phyloP scores from a whole-genome alignment of 2,329 filamentous ascomycete species.

The Trichoderma aggressivum region DNA sequence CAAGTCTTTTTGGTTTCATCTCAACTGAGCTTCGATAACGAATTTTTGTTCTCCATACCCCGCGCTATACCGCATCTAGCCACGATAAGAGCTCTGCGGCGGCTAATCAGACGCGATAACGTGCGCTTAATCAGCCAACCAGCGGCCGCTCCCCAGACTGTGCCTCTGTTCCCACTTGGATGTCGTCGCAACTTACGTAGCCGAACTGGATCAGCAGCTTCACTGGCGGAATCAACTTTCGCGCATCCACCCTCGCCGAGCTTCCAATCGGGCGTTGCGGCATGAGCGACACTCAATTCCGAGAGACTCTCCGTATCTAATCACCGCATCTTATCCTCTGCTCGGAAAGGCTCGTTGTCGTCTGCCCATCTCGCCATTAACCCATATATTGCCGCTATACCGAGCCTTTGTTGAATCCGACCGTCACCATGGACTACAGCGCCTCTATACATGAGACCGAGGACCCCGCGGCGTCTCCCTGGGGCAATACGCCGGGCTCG shows the following conservation, averaged over 20 bases:
- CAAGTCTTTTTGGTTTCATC: neutral
- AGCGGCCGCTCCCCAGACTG: slow-evolving; percentile 3
- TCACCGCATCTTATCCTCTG: neutral
- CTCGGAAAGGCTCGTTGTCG: neutral
- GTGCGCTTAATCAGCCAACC: slow-evolving; percentile 24
- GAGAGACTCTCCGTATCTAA: neutral
- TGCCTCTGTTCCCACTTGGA: slow-evolving; percentile 13
- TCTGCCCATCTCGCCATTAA: neutral
- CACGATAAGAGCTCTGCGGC: slow-evolving; percentile 25
- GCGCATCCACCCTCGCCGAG: slow-evolving; percentile 16
- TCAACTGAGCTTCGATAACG: slow-evolving; percentile 13
- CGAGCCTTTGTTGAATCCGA: neutral
- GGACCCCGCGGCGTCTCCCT: slow-evolving; percentile 52
- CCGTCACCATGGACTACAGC: slow-evolving; percentile 55
- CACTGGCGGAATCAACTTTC: neutral
- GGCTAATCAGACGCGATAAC: slow-evolving; percentile 26
- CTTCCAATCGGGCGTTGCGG: slow-evolving; percentile 1
- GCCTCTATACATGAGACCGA: slow-evolving; percentile 54
- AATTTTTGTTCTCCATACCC: slow-evolving; percentile 28
- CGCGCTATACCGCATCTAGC: slow-evolving; percentile 38
- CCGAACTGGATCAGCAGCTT: slow-evolving; percentile 22
- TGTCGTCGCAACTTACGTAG: slow-evolving; percentile 29
- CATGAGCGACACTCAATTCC: slow-evolving; percentile 16
- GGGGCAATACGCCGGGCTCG: slow-evolving; percentile 52
- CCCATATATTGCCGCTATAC: slow-evolving; percentile 24